Percentiles rank a stretch among this genome's conserved stretches.
Evolutionary conservation across 352 stramenopile genomes (phyloP).

Genomic region (Phytopythium chamaehyphon): DNA sequence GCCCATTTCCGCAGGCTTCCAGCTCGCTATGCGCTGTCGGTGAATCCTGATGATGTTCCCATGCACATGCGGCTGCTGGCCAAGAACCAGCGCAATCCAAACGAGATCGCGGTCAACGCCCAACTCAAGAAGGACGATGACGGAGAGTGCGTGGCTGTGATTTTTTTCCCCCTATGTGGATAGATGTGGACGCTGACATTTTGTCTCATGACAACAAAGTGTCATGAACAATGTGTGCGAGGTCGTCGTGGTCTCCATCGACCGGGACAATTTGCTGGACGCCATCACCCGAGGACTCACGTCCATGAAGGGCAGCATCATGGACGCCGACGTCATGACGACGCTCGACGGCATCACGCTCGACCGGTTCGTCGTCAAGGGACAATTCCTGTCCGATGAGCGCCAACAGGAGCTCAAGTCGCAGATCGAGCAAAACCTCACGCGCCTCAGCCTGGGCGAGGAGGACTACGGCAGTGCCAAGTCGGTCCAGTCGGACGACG

Average conservation of each 20-base stretch:
- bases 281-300: slow-evolving; percentile 72
- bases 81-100: slow-evolving; percentile 75
- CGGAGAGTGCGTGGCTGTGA: slow-evolving; percentile 51
- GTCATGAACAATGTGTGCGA: slow-evolving; percentile 78
- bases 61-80: slow-evolving; percentile 84
- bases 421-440: slow-evolving; percentile 73
- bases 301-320: slow-evolving; percentile 82
- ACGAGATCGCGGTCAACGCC: slow-evolving; percentile 77
- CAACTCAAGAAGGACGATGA: slow-evolving; percentile 87
- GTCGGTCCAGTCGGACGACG: slow-evolving; percentile 16
- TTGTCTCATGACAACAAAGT: slow-evolving; percentile 28
- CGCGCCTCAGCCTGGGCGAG: slow-evolving; percentile 49
- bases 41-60: slow-evolving; percentile 85
- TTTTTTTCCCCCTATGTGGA: not conserved
- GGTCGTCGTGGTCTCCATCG: slow-evolving; percentile 78
- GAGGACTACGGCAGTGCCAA: slow-evolving; percentile 21
- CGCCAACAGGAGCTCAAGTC: slow-evolving; percentile 64
- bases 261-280: slow-evolving; percentile 72
- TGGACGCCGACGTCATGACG: slow-evolving; percentile 86
- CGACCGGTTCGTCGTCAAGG: slow-evolving; percentile 81
- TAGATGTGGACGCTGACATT: slow-evolving; percentile 5
- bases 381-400: slow-evolving; percentile 79
- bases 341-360: slow-evolving; percentile 73
- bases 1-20: slow-evolving; percentile 76
- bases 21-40: slow-evolving; percentile 76